These are phyloP conservation scores for Malassezia sp. DNA, from an alignment of 1,284 basidiomycete genomes.

Conservation along the genomic window DNA sequence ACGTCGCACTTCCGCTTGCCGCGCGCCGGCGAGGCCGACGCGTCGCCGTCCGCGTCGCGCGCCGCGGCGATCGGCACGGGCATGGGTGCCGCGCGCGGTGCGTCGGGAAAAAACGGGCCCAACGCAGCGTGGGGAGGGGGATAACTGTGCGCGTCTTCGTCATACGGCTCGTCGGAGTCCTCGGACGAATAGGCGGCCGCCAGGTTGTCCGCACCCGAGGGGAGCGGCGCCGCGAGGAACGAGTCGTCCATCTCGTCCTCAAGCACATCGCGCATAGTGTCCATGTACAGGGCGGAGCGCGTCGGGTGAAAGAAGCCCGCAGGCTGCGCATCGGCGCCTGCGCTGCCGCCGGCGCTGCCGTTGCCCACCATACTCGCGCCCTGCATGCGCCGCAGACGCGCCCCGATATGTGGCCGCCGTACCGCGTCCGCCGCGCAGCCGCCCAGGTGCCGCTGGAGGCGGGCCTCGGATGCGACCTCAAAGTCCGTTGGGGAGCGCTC, in stretches of 20 bases:
- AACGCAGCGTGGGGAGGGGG: not conserved
- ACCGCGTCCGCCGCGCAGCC: conserved; percentile 4
- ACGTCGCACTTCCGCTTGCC: too few species aligned
- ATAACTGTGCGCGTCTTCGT: conserved; percentile 4
- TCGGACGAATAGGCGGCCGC: not conserved
- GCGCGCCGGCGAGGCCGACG: too few species aligned
- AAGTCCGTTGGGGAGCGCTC: conserved; percentile 31
- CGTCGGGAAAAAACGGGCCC: not conserved
- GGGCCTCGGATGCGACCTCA: conserved; percentile 41
- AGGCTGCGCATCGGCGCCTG: not conserved
- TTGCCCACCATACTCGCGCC: too few species aligned
- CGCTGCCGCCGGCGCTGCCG: not conserved
- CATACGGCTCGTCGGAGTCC: conserved; percentile 6
- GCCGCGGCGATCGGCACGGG: too few species aligned
- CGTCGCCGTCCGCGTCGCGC: too few species aligned
- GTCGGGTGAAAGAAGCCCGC: not conserved
- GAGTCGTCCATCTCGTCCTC: conserved; percentile 9
- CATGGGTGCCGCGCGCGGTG: too few species aligned
- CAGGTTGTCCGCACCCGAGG: not conserved
- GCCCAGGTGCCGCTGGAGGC: conserved; percentile 30
- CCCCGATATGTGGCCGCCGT: too few species aligned
- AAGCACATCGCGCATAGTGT: not conserved
- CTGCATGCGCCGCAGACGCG: too few species aligned
- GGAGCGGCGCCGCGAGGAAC: not conserved
- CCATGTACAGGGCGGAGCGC: not conserved